Conservation (phyloP, 2,329 filamentous ascomycete species). For the Davidsoniella neocaledoniae region DNA sequence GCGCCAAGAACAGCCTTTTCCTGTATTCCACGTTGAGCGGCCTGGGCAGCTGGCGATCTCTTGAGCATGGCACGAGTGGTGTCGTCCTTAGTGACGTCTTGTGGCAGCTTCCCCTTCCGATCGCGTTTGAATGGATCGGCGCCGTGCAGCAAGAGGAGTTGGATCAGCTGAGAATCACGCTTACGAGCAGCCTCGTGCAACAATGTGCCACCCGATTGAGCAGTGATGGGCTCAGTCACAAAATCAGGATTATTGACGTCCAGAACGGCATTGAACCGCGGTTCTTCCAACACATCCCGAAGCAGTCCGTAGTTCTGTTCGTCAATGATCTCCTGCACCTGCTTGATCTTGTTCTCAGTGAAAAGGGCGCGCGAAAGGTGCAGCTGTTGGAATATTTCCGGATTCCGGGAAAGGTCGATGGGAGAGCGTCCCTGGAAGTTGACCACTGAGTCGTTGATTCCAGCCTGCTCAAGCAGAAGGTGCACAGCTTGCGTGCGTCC, state of each 20-base stretch:
- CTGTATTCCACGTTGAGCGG: slow-evolving; percentile 86
- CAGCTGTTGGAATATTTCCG: slow-evolving; percentile 89
- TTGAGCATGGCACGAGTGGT: slow-evolving; percentile 76
- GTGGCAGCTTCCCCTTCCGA: slow-evolving; percentile 84
- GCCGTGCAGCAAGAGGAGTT: slow-evolving; percentile 79
- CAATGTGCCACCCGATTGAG: slow-evolving; percentile 74
- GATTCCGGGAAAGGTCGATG: slow-evolving; percentile 75
- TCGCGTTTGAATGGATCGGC: slow-evolving; percentile 92
- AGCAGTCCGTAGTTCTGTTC: slow-evolving; percentile 60
- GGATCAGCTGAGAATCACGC: slow-evolving; percentile 73
- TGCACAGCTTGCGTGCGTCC: slow-evolving; percentile 68
- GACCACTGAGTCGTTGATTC: slow-evolving; percentile 72
- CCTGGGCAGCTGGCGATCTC: slow-evolving; percentile 82
- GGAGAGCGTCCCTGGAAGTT: slow-evolving; percentile 76
- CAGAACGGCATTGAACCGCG: slow-evolving; percentile 66
- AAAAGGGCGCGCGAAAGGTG: slow-evolving; percentile 83
- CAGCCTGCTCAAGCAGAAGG: slow-evolving; percentile 63
- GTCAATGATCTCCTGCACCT: slow-evolving; percentile 65
- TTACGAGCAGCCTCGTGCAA: slow-evolving; percentile 85
- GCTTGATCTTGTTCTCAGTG: slow-evolving; percentile 67
- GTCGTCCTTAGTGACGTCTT: slow-evolving; percentile 94
- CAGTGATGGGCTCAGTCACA: slow-evolving; percentile 60
- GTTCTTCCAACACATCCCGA: slow-evolving; percentile 67
- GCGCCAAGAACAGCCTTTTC: slow-evolving; percentile 85
- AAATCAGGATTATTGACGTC: slow-evolving; percentile 90